A percentile compares a stretch with the other conserved stretches of the same genome.
phyloP scores from a whole-genome alignment of 2,329 filamentous ascomycete genomes.

The Raffaelea albimanens region DNA sequence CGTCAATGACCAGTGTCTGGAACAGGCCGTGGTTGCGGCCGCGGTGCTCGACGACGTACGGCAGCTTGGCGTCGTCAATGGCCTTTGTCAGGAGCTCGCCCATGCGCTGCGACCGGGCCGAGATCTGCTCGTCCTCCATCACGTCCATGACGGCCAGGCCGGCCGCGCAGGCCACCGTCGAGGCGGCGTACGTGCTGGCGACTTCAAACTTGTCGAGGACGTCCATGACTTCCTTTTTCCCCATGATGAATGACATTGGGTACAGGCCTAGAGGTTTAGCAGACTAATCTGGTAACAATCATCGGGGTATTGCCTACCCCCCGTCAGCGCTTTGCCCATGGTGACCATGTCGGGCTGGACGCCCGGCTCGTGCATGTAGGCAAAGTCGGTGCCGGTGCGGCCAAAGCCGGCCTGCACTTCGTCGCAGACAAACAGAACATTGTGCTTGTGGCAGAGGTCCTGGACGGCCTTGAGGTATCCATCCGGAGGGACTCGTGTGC shows the following conservation, averaged over 20 bases:
- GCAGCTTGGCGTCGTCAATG: conserved; percentile 4
- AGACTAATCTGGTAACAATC: too few species aligned
- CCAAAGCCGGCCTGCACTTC: conserved; percentile 5
- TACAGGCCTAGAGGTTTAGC: neutral
- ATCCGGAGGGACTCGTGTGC: neutral
- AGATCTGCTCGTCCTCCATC: conserved; percentile 1
- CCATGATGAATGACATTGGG: conserved; percentile 3
- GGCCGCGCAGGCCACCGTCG: conserved; percentile 1
- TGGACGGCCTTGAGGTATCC: conserved; percentile 2
- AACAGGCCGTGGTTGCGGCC: conserved; percentile 4
- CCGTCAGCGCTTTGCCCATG: conserved; percentile 2
- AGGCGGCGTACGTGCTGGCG: conserved; percentile 3
- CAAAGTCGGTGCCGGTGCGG: conserved; percentile 2
- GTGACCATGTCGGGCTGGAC: conserved; percentile 1
- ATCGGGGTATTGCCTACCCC: neutral
- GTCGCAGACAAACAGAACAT: conserved; percentile 14
- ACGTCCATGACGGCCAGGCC: conserved; percentile 3
- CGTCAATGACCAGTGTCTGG: conserved; percentile 3
- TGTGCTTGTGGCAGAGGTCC: conserved; percentile 4
- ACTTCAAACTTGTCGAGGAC: neutral
- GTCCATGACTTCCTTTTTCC: conserved; percentile 2
- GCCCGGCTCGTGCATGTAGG: conserved; percentile 4
- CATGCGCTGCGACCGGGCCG: neutral
- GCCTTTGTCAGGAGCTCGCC: conserved; percentile 1
- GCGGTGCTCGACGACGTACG: neutral